phyloP scores from a whole-genome alignment of 1,139 yeast genomes.

The Candida glucosophila region DNA sequence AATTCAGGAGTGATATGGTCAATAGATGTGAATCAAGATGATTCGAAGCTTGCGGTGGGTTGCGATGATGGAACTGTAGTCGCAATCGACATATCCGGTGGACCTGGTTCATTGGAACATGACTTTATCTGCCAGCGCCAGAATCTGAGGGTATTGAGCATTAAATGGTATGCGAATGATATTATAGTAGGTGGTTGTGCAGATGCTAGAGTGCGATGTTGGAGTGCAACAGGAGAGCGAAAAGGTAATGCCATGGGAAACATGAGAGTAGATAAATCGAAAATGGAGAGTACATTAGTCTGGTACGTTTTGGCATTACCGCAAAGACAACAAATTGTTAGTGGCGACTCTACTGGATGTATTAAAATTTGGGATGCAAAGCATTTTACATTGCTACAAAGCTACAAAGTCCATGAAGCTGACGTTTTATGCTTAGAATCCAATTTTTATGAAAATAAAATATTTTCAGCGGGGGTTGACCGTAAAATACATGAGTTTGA shows the following conservation, averaged over 20 bases:
- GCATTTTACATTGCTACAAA: constrained; percentile 68
- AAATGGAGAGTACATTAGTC: constrained; percentile 70
- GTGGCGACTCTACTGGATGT: constrained; percentile 95
- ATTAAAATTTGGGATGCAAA: constrained; percentile 88
- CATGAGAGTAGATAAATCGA: constrained; percentile 74
- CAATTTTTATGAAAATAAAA: constrained; percentile 52
- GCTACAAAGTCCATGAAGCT: constrained; percentile 80
- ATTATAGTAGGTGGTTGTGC: constrained; percentile 86
- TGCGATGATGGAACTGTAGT: constrained; percentile 95
- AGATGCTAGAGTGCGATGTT: constrained; percentile 83
- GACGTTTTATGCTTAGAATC: constrained; percentile 73
- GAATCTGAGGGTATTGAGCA: constrained; percentile 69
- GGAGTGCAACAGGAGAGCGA: constrained; percentile 45
- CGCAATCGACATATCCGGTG: constrained; percentile 74
- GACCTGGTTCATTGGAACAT: constrained; percentile 73
- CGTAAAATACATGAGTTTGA: constrained; percentile 75
- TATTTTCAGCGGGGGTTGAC: constrained; percentile 92
- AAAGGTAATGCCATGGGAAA: constrained; percentile 59
- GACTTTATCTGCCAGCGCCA: constrained; percentile 74
- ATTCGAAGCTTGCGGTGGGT: constrained; percentile 72
- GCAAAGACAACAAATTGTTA: constrained; percentile 59
- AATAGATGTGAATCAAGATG: constrained; percentile 55
- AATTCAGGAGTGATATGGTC: constrained; percentile 96
- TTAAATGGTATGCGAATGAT: constrained; percentile 63
- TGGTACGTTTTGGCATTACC: constrained; percentile 77